Percentiles rank a stretch among this genome's conserved stretches.
Evolutionary conservation across 352 stramenopile genomes (phyloP).

Genomic region (Phytophthora europaea): DNA sequence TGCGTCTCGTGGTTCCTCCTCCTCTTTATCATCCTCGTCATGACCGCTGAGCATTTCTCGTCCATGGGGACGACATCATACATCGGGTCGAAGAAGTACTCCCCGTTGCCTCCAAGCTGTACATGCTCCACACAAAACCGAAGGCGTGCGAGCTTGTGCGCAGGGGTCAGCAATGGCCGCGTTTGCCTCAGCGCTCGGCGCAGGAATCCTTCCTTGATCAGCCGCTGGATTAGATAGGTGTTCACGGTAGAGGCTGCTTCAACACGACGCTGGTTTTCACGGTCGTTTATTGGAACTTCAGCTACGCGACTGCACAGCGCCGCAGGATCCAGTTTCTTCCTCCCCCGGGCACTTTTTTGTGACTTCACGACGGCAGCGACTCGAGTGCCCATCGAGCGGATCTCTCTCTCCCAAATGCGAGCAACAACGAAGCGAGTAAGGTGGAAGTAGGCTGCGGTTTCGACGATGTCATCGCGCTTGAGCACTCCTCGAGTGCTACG

Average conservation of each 20-base stretch:
- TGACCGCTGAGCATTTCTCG: too few species aligned
- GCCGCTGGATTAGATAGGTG: not conserved
- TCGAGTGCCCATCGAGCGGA: not conserved
- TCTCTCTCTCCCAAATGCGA: not conserved
- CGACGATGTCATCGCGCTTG: not conserved
- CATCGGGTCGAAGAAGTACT: not conserved
- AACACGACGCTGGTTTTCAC: not conserved
- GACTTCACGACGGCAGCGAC: not conserved
- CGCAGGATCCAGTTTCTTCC: not conserved
- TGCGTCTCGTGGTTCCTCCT: too few species aligned
- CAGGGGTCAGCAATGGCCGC: not conserved
- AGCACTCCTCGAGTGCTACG: not conserved
- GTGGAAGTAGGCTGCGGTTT: not conserved
- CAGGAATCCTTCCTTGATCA: constrained; percentile 7
- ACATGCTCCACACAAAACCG: not conserved
- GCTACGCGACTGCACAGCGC: not conserved
- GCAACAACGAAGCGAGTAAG: not conserved
- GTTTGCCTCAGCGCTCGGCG: constrained; percentile 6
- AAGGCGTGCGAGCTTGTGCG: not conserved
- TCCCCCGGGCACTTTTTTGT: not conserved
- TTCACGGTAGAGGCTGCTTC: not conserved
- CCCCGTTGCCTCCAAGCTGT: not conserved
- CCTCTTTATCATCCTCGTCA: too few species aligned
- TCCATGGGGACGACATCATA: constrained; percentile 9
- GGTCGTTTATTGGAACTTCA: not conserved